Evolutionary conservation across 2,329 filamentous ascomycete genomes (phyloP).

Genomic region (Polytolypa hystricis): DNA sequence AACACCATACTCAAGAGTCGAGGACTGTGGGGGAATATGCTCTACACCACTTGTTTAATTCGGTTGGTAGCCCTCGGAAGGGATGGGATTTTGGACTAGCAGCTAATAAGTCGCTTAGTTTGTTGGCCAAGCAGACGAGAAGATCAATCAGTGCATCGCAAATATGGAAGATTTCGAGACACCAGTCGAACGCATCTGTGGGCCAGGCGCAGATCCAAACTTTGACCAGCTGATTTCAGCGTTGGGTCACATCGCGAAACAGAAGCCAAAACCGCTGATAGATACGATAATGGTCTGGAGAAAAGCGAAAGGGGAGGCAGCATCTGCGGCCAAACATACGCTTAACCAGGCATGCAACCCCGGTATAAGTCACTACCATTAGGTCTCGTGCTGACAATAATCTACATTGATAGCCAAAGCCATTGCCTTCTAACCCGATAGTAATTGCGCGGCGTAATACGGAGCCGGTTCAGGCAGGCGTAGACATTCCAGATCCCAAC

Average conservation of each 20-base stretch:
- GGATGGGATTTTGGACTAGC: constrained; percentile 10
- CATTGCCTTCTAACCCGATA: constrained; percentile 29
- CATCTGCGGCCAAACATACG: constrained; percentile 51
- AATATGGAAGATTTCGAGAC: constrained; percentile 70
- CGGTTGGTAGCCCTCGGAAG: constrained; percentile 42
- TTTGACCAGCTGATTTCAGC: constrained; percentile 94
- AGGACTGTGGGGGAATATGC: constrained; percentile 98
- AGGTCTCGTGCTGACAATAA: not conserved
- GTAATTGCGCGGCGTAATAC: constrained; percentile 60
- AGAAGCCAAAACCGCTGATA: constrained; percentile 88
- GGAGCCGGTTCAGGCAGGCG: constrained; percentile 49
- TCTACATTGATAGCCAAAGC: constrained; percentile 15
- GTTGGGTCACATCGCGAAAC: constrained; percentile 84
- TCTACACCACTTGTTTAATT: constrained; percentile 89
- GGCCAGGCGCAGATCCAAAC: constrained; percentile 70
- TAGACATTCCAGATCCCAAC: constrained; percentile 23
- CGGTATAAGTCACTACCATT: not conserved
- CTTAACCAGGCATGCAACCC: constrained; percentile 20
- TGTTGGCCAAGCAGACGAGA: constrained; percentile 91
- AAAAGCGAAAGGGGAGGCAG: constrained; percentile 86
- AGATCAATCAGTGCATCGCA: constrained; percentile 79
- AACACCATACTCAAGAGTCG: constrained; percentile 57
- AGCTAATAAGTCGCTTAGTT: constrained; percentile 47
- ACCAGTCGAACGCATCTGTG: constrained; percentile 80
- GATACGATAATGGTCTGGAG: constrained; percentile 98